phyloP scores from a whole-genome alignment of 1,284 basidiomycete species.

The Puccinia novopanici region DNA sequence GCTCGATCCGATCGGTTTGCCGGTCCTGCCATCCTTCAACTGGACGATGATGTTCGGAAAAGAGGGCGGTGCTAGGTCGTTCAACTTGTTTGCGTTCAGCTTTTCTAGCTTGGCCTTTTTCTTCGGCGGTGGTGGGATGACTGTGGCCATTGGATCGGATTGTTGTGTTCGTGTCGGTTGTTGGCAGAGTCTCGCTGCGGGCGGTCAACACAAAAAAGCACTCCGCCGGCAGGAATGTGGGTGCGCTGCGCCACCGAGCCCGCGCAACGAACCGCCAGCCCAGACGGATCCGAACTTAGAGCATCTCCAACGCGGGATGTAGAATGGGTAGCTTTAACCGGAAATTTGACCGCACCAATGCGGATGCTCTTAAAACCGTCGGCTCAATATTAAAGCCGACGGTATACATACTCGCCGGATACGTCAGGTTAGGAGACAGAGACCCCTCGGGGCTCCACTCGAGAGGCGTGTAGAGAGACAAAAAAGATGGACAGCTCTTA shows the following conservation, averaged over 20 bases:
- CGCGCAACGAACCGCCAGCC: too few species aligned
- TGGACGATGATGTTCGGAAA: slow-evolving; percentile 78
- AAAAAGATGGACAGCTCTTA: too few species aligned
- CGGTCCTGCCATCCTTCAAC: slow-evolving; percentile 84
- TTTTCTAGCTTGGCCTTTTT: slow-evolving; percentile 50
- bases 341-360: too few species aligned
- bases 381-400: too few species aligned
- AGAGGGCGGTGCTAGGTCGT: slow-evolving; percentile 60
- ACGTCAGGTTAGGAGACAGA: too few species aligned
- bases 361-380: too few species aligned
- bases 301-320: too few species aligned
- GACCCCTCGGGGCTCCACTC: too few species aligned
- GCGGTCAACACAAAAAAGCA: not conserved
- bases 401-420: too few species aligned
- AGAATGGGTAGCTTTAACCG: too few species aligned
- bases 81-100: slow-evolving; percentile 33
- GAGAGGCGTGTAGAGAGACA: too few species aligned
- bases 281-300: too few species aligned
- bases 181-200: slow-evolving; percentile 39
- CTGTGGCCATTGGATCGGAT: slow-evolving; percentile 38
- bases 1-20: slow-evolving; percentile 74
- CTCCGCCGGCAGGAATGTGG: not conserved
- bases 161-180: slow-evolving; percentile 33
- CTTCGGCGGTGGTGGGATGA: slow-evolving; percentile 51
- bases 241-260: slow-evolving; percentile 11